Base-by-base conservation (phyloP, 768 basidiomycete genomes). In the Mycena belliarum region DNA sequence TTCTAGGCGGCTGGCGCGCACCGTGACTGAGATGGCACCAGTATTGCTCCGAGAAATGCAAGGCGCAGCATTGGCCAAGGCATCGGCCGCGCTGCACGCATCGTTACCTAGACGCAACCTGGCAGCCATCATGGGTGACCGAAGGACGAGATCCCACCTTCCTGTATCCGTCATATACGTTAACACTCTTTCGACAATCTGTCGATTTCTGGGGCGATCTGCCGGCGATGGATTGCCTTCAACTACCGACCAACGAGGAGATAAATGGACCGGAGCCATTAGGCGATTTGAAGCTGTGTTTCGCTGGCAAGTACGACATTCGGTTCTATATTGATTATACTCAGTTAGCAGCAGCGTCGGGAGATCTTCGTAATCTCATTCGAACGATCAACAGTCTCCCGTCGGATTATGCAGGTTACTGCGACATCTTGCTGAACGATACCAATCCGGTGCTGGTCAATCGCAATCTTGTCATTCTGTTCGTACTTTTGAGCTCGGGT, bases 381-480 rank as follows among this genome's bases (percentile, higher is more conserved):
- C 66, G 61, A 38, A 71, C 70, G 6, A 60, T 74, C 32, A 79
- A 79, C 59, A 64, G 61, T 33, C 64, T 79, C 18, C 77, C 77
- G 6, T 63, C 60, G 28, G 66, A 69, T 35, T 78, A 75, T 49
- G 37, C 61, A 0, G 76, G 77, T 10, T 73, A 68, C 49, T 70
- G 75, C 55, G 70, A 77, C 43, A 68, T 79, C 20, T 66, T 79
- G 9, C 24, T 80, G 44, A 79, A 79, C 59, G 72, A 75, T 42
- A 65, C 64, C 33, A 73, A 78, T 51, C 63, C 76, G 2, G 63
- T 77, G 28, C 63, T 71, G 4, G 66, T 75, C 28, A 78, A 76
- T 47, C 75, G 74, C 23, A 75, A 74, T 55, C 74, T 80, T 24
- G 68, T 79, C 33, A 70, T 76, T 47, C 72, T 74, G 7, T 66